These are phyloP conservation scores for Phytopythium kandeliae DNA, from an alignment of 352 stramenopile species.

Conservation along the genomic window DNA sequence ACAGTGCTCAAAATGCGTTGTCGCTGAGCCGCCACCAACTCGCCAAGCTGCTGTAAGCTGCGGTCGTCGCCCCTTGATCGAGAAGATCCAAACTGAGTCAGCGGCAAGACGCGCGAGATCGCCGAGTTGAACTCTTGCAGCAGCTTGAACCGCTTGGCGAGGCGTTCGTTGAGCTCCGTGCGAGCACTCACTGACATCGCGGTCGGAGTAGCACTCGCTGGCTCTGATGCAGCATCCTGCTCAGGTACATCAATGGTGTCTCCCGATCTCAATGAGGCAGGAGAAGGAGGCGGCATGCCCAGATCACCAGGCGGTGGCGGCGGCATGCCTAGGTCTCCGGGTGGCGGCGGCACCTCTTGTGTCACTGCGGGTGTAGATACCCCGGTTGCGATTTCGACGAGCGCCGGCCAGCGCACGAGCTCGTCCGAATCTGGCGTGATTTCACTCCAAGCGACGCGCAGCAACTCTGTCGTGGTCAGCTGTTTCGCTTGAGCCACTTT, in stretches of 20 bases:
- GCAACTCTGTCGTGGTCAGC: constrained; percentile 39
- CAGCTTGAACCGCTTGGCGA: constrained; percentile 62
- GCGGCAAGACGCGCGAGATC: constrained; percentile 55
- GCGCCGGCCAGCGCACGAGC: constrained; percentile 58
- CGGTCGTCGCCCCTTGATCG: constrained; percentile 4
- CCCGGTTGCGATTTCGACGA: constrained; percentile 53
- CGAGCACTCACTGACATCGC: background rate
- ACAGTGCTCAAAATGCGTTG: constrained; percentile 68
- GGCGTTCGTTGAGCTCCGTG: constrained; percentile 25
- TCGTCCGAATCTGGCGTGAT: constrained; percentile 53
- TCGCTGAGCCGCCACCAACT: constrained; percentile 38
- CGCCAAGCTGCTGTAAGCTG: constrained; percentile 11
- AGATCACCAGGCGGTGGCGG: background rate
- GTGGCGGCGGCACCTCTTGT: background rate
- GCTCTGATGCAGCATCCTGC: background rate
- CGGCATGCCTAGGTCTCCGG: background rate
- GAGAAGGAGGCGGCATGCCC: background rate
- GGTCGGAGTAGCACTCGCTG: background rate
- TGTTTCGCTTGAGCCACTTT: constrained; percentile 41
- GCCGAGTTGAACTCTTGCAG: constrained; percentile 69
- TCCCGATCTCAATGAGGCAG: background rate
- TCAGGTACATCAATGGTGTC: background rate
- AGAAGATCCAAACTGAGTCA: constrained; percentile 28
- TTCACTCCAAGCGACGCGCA: constrained; percentile 54
- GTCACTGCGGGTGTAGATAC: background rate